Conservation (phyloP, 2,329 filamentous ascomycete species). For the Thielaviopsis cerberus region DNA sequence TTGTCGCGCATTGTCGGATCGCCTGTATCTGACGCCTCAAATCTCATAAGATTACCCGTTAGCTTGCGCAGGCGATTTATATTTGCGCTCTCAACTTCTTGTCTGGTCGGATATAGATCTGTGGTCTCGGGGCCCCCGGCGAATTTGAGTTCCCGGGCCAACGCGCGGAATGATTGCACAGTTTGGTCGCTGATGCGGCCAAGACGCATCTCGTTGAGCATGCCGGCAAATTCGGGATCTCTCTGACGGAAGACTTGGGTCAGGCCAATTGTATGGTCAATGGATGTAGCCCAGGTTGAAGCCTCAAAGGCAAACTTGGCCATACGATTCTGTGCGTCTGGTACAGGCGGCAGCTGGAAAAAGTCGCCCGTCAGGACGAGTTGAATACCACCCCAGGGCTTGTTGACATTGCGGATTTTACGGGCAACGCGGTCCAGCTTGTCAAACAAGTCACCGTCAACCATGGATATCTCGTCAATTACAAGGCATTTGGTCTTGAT, state of each 20-base stretch:
- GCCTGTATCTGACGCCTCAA: slow-evolving; percentile 58
- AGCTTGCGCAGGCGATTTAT: slow-evolving; percentile 52
- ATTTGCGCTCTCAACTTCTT: slow-evolving; percentile 81
- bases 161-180: slow-evolving; percentile 52
- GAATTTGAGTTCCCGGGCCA: slow-evolving; percentile 53
- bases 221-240: slow-evolving; percentile 70
- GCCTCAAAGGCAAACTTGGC: slow-evolving; percentile 89
- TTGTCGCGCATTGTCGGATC: slow-evolving; percentile 56
- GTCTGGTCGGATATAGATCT: slow-evolving; percentile 79
- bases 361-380: slow-evolving; percentile 93
- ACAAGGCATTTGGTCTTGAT: slow-evolving; percentile 70
- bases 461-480: slow-evolving; percentile 95
- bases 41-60: slow-evolving; percentile 47
- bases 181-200: slow-evolving; percentile 64
- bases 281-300: slow-evolving; percentile 74
- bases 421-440: slow-evolving; percentile 82
- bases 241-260: slow-evolving; percentile 94
- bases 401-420: slow-evolving; percentile 70
- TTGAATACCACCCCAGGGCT: slow-evolving; percentile 90
- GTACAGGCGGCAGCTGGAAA: slow-evolving; percentile 89
- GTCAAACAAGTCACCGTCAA: slow-evolving; percentile 90
- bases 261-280: slow-evolving; percentile 86
- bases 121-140: slow-evolving; percentile 54
- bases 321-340: slow-evolving; percentile 46
- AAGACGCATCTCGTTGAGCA: slow-evolving; percentile 96